Conservation (phyloP, 1,139 yeast species). For the Scheffersomyces segobiensis region DNA sequence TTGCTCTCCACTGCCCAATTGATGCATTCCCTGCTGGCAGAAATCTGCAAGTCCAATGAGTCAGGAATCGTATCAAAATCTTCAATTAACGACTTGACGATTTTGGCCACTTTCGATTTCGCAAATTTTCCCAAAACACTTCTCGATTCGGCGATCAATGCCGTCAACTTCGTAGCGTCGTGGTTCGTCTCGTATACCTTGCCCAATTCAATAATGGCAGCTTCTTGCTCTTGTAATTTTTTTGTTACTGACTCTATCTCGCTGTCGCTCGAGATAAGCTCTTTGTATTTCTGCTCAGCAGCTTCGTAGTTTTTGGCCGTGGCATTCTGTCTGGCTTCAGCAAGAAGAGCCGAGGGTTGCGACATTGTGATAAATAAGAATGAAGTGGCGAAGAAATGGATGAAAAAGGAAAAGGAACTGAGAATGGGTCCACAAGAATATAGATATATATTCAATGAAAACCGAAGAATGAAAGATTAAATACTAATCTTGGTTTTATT, state of each 20-base stretch:
- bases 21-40: slow-evolving; percentile 75
- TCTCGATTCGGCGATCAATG: slow-evolving; percentile 70
- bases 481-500: slow-evolving; percentile 1
- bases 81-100: slow-evolving; percentile 76
- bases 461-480: neutral
- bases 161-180: slow-evolving; percentile 53
- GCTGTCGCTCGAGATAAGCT: slow-evolving; percentile 40
- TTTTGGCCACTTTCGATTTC: slow-evolving; percentile 92
- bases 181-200: slow-evolving; percentile 49
- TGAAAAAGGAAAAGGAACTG: neutral
- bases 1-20: slow-evolving; percentile 86
- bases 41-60: slow-evolving; percentile 70
- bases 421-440: neutral
- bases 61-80: slow-evolving; percentile 68
- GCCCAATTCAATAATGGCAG: slow-evolving; percentile 65
- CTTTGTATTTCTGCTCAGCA: slow-evolving; percentile 60
- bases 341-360: slow-evolving; percentile 33
- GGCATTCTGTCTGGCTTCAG: slow-evolving; percentile 60
- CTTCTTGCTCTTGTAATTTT: slow-evolving; percentile 54
- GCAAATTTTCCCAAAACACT: slow-evolving; percentile 74
- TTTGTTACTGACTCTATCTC: slow-evolving; percentile 29
- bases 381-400: neutral
- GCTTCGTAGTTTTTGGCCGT: slow-evolving; percentile 44
- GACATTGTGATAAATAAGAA: slow-evolving; percentile 10
- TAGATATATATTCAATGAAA: neutral